phyloP scores from a whole-genome alignment of 75 land plant genomes.

The Pinus tabuliformis region DNA sequence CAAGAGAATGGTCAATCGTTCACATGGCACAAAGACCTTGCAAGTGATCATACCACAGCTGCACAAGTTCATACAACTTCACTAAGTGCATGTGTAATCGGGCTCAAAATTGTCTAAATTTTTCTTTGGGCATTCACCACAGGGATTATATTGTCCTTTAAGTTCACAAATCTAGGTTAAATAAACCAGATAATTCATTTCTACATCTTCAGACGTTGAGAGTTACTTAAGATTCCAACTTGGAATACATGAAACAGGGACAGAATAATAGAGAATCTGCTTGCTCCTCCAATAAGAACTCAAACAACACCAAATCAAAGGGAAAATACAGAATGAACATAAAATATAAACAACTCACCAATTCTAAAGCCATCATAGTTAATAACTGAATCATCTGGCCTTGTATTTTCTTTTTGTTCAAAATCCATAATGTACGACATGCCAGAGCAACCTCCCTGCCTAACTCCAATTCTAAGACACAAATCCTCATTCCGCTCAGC shows the following conservation, averaged over 20 bases:
- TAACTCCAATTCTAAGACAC: constrained; percentile 91
- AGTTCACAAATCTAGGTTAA: too few relatives aligned
- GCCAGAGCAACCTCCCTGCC: constrained; percentile 99
- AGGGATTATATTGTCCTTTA: background rate
- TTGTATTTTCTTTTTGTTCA: constrained; percentile 50
- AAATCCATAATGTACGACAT: constrained; percentile 86
- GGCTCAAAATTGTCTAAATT: background rate
- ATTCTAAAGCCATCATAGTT: constrained; percentile 86
- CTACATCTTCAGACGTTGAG: background rate
- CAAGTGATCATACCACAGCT: too few relatives aligned
- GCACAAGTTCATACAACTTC: too few relatives aligned
- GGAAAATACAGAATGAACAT: background rate
- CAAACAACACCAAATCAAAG: background rate
- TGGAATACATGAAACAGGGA: background rate
- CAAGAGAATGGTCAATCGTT: too few relatives aligned
- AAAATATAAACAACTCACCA: constrained; percentile 41
- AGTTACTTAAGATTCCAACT: background rate
- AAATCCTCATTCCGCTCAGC: constrained; percentile 71
- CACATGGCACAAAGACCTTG: too few relatives aligned
- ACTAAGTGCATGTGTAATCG: too few relatives aligned
- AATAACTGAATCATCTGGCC: constrained; percentile 81
- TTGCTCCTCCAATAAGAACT: background rate
- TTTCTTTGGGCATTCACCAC: background rate
- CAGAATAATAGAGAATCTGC: background rate
- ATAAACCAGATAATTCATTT: too few relatives aligned